Percentiles rank a stretch among this genome's conserved stretches.
Conservation (phyloP, 345 rosid species). For the Jatropha curcas region DNA sequence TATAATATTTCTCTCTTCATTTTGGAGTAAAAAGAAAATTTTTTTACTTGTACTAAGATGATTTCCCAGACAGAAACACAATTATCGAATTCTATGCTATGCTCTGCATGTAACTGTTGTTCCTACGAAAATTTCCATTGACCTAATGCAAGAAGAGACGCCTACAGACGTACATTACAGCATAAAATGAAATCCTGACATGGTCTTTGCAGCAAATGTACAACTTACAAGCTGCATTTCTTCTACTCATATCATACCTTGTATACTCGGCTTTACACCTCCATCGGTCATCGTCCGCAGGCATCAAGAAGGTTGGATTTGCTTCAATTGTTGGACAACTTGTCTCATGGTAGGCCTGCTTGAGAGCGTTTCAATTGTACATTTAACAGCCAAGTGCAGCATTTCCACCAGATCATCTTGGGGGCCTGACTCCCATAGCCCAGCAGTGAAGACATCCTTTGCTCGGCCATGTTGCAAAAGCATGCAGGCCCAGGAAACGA, state of each 20-base stretch:
- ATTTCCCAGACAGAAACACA: background rate
- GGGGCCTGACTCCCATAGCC: constrained; percentile 37
- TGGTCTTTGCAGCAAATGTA: constrained; percentile 5
- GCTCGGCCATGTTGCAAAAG: constrained; percentile 31
- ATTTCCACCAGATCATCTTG: constrained; percentile 30
- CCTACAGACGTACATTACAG: background rate
- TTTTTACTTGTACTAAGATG: background rate
- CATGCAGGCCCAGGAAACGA: constrained; percentile 43
- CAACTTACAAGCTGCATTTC: background rate
- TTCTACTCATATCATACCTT: background rate
- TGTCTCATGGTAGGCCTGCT: constrained; percentile 39
- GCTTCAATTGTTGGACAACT: constrained; percentile 31
- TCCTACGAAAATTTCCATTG: background rate
- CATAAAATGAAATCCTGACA: background rate
- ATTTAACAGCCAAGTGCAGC: constrained; percentile 36
- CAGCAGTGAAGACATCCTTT: constrained; percentile 34
- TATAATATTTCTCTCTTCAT: too few species aligned
- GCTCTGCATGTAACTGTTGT: background rate
- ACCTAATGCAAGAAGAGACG: background rate
- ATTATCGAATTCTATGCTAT: background rate
- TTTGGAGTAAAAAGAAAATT: too few species aligned
- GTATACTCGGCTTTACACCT: background rate
- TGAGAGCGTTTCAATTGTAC: constrained; percentile 29
- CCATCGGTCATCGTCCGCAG: background rate
- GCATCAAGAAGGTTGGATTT: constrained; percentile 24